Conservation (phyloP, 2,329 filamentous ascomycete genomes). For the Lecanoromycetidae sp. region DNA sequence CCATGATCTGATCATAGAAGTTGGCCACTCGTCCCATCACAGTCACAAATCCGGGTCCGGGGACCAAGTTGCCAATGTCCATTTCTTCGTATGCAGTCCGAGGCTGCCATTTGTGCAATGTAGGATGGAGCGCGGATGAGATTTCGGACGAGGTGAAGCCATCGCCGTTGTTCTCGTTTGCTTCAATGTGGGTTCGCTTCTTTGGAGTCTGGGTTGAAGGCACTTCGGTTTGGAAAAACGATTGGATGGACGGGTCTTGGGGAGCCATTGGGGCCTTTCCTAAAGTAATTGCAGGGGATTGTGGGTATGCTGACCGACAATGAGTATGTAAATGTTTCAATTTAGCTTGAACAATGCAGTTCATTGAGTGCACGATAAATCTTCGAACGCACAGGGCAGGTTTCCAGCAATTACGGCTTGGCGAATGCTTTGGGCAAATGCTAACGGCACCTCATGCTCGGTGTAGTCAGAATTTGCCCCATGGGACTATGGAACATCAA, state of each 20-base stretch:
- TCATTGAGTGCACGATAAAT: too few species aligned
- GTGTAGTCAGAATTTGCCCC: too few species aligned
- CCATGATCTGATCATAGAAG: slow-evolving; percentile 17
- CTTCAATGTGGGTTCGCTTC: not conserved
- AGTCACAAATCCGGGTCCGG: slow-evolving; percentile 19
- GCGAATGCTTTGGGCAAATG: too few species aligned
- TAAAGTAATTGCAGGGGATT: too few species aligned
- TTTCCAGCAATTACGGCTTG: too few species aligned
- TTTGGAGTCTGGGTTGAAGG: slow-evolving; percentile 17
- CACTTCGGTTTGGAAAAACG: slow-evolving; percentile 27
- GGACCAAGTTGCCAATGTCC: slow-evolving; percentile 18
- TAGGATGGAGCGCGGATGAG: slow-evolving; percentile 31
- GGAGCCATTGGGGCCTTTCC: slow-evolving; percentile 24
- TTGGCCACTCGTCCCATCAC: slow-evolving; percentile 23
- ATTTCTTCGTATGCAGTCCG: slow-evolving; percentile 18
- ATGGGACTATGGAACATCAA: too few species aligned
- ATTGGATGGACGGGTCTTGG: slow-evolving; percentile 31
- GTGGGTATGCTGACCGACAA: too few species aligned
- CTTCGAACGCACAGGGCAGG: too few species aligned
- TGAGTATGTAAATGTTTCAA: too few species aligned
- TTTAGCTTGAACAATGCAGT: too few species aligned
- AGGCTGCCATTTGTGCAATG: slow-evolving; percentile 16
- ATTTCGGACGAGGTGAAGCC: slow-evolving; percentile 32
- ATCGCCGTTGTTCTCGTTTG: slow-evolving; percentile 15
- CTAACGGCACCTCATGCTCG: too few species aligned